phyloP scores from a whole-genome alignment of 1,284 basidiomycete genomes.

The Ustilago cynodontis region DNA sequence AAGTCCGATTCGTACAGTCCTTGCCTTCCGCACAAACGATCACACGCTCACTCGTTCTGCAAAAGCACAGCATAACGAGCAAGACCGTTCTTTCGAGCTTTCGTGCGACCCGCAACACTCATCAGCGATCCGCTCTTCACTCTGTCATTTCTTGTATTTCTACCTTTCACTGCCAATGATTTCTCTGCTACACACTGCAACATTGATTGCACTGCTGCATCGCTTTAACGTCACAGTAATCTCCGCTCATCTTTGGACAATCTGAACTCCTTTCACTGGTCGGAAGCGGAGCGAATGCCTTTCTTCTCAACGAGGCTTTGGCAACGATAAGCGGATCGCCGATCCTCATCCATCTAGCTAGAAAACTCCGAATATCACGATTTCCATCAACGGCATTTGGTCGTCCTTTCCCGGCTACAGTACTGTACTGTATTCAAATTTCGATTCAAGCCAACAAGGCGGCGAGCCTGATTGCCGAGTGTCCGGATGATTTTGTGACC shows the following conservation, averaged over 20 bases:
- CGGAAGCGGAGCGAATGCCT: neutral
- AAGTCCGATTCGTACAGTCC: neutral
- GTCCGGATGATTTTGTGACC: conserved; percentile 15
- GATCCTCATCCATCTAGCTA: conserved; percentile 1
- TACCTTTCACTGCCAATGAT: conserved; percentile 8
- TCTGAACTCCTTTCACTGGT: neutral
- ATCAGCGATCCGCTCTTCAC: neutral
- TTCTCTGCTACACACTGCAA: neutral
- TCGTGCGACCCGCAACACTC: neutral
- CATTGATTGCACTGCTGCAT: neutral
- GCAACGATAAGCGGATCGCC: conserved; percentile 4
- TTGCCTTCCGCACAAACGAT: neutral
- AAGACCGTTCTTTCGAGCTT: neutral
- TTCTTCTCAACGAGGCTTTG: neutral
- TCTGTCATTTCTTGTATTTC: conserved; percentile 18
- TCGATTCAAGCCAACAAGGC: neutral
- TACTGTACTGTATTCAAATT: conserved; percentile 5
- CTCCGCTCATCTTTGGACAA: neutral
- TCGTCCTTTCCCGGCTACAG: neutral
- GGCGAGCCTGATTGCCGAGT: conserved; percentile 9
- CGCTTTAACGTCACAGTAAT: neutral
- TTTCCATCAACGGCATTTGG: conserved; percentile 12
- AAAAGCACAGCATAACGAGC: neutral
- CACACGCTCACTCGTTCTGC: neutral
- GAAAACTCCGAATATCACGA: neutral